Evolutionary conservation across 1,139 yeast species (phyloP), one percentile per base, ranked within the genome.

Genomic region (Candida albicans): DNA sequence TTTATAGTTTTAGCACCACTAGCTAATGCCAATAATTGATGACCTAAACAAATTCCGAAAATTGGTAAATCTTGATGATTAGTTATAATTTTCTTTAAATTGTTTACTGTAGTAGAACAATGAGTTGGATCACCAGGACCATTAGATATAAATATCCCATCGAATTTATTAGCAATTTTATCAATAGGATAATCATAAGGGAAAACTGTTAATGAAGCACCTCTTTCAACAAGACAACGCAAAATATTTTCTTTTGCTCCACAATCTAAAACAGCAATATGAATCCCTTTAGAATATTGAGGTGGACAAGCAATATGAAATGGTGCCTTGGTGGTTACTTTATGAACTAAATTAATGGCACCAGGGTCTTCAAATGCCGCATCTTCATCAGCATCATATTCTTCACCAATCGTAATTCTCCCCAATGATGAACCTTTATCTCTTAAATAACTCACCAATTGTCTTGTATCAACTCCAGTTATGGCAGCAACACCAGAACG

Each of bases 91-190:
- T 80, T 74, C 60, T 77, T 80, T 65, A 93, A 77, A 68, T 84
- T 82, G 55, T 77, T 79, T 39, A 88, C 89, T 12, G 99, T 93
- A 37, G 81, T 63, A 35, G 86, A 67, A 73, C 98, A 91, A 68
- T 88, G 96, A 43, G 96, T 87, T 62, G 99, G 99, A 69, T 93
- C 97, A 59, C 99, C 99, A 39, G 99, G 99, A 42, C 99, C 99
- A 64, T 93, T 93, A 41, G 97, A 88, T 55, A 93, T 82, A 71
- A 93, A 93, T 44, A 93, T 70, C 58, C 98, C 99, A 62, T 93
- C 99, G 61, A 90, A 93, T 66, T 87, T 87, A 65, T 81, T 81
- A 47, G 96, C 97, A 55, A 91, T 82, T 62, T 88, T 86, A 62
- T 91, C 91, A 54, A 93, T 81, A 52, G 96, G 96, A 66, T 88